Base-by-base conservation (phyloP, 2,329 filamentous ascomycete species). In the Sarocladium oryzae region DNA sequence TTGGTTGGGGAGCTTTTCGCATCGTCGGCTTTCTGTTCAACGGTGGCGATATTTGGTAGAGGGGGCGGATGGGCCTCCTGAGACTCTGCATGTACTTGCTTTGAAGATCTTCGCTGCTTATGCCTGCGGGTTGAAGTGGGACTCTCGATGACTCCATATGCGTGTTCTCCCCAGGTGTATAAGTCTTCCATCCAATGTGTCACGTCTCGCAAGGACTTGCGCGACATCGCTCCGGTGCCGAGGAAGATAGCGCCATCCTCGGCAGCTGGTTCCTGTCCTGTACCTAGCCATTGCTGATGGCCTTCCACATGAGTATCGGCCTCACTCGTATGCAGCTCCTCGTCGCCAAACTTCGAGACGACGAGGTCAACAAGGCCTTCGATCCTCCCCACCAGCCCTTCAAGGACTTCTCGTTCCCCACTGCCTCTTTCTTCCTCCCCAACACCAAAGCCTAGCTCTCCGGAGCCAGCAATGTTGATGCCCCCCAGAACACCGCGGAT, bases 341-440 rank as follows among this genome's bases (percentile, higher is more conserved):
- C 64, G n/a, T 69, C 64, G 15, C 89, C 92, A 65, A 95, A 97
- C 58, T 87, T 85, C 38, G 88, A 90, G 2, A 96, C 90, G 37
- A 96, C 75, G 46, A 97, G 67, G 67, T 99, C 93, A 5, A 95
- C 79, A 35, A 99, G 75, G 1, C 93, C 93, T 49, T 93, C 85
- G 21, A 89, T 88, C 51, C 88, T 77, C 9, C 77, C 78, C 1
- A 89, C 82, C 55, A 96, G 82, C n/a, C 89, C 89, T 66, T 97
- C 92, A 1, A 99, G 73, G 0, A 97, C 92, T 60, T 95, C 92
- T 60, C 92, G 78, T 70, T 97, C 92, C 28, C 90, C 90, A 63
- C 92, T 96, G 4, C 92, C 92, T 65, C 90, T 86, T 51, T 96
- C 89, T 70, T 97, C 93, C 65, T 97, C 93, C 16, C 93, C 93